Evolutionary conservation across 768 basidiomycete genomes (phyloP).

Genomic region (Trametes villosa): DNA sequence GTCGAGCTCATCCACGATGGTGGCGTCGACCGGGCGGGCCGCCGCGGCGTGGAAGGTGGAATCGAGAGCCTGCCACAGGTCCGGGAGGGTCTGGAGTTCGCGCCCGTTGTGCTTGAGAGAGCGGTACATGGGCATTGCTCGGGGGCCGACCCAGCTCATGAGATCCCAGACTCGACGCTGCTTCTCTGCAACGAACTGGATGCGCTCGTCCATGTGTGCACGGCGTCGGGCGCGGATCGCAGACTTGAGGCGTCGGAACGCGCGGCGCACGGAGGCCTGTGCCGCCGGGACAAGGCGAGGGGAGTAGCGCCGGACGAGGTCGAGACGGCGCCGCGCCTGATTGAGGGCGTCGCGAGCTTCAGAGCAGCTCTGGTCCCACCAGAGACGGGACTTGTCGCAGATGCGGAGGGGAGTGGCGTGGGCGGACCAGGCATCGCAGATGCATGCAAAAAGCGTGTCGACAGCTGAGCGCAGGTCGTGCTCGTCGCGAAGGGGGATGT

Average conservation of each 20-base stretch:
- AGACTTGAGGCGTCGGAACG: background rate
- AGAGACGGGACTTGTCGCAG: constrained; percentile 1
- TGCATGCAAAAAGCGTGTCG: background rate
- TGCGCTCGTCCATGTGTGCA: constrained; percentile 5
- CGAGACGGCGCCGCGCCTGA: background rate
- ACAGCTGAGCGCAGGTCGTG: background rate
- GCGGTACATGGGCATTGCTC: constrained; percentile 9
- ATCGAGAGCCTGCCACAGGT: constrained; percentile 8
- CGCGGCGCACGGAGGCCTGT: background rate
- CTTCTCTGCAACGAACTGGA: background rate
- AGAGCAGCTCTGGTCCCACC: constrained; percentile 4
- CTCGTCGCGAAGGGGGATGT: background rate
- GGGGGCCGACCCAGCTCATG: constrained; percentile 2
- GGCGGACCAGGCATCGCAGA: background rate
- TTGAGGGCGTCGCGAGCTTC: background rate
- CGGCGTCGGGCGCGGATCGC: background rate
- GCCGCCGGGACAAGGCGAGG: background rate
- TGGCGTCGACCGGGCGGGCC: background rate
- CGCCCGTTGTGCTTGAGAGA: constrained; percentile 5
- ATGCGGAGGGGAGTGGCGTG: background rate
- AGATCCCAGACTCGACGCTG: constrained; percentile 8
- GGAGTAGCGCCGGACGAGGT: background rate
- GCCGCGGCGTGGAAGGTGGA: constrained; percentile 14
- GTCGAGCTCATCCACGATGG: constrained; percentile 10
- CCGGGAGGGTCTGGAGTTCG: background rate